These are phyloP conservation scores for Osmanthus fragrans DNA, from an alignment of 257 asterid genomes.

Conservation along the genomic window DNA sequence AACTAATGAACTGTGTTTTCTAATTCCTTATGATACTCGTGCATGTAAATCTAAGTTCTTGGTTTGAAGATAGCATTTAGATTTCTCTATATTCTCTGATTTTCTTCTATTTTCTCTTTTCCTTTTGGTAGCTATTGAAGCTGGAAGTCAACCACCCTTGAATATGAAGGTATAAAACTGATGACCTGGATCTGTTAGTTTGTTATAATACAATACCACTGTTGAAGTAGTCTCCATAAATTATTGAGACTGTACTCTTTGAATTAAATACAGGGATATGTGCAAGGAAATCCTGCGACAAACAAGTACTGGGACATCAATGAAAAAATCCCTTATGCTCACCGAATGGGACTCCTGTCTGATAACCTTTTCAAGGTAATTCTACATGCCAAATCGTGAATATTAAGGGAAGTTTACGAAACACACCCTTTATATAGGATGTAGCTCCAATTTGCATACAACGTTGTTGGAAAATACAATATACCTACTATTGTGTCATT, in stretches of 20 bases:
- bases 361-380: conserved; percentile 33
- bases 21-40: too few relatives aligned
- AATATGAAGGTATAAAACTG: conserved; percentile 27
- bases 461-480: too few relatives aligned
- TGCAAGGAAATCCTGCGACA: conserved; percentile 33
- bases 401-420: too few relatives aligned
- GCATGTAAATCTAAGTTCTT: too few relatives aligned
- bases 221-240: neutral
- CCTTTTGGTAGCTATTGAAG: conserved; percentile 27
- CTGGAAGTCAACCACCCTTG: conserved; percentile 25
- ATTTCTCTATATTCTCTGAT: neutral
- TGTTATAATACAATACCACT: neutral
- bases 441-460: too few relatives aligned
- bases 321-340: conserved; percentile 31
- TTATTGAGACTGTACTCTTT: neutral
- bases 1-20: neutral
- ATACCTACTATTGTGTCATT: too few relatives aligned
- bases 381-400: neutral
- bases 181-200: neutral
- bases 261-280: conserved; percentile 32
- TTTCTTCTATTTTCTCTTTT: neutral
- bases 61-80: neutral
- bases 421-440: too few relatives aligned
- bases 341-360: conserved; percentile 38
- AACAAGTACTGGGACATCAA: neutral